A percentile compares a stretch with the other conserved stretches of the same genome.
Conservation (phyloP, 371 early-diverging fungal genomes). For the Dichotomocladium elegans region DNA sequence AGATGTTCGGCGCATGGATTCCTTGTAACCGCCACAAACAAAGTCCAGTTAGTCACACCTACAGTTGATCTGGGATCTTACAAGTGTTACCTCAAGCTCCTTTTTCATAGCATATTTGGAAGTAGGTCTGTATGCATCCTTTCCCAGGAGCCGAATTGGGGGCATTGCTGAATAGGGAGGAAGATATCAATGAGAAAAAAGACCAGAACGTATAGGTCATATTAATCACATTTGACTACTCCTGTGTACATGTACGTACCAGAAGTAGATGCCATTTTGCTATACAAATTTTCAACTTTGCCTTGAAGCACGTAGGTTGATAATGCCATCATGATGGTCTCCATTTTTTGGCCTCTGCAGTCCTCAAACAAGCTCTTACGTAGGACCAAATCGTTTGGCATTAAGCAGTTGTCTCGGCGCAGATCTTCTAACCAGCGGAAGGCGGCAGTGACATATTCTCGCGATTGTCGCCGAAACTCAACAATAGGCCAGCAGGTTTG, state of each 20-base stretch:
- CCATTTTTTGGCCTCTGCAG: conserved; percentile 29
- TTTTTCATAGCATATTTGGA: no score
- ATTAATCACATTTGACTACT: not conserved
- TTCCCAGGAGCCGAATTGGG: not conserved
- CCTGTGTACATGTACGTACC: not conserved
- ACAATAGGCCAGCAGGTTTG: conserved; percentile 39
- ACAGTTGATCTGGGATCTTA: no score
- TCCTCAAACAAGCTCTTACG: conserved; percentile 39
- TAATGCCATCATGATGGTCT: conserved; percentile 25
- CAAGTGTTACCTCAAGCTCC: no score
- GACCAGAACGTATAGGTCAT: not conserved
- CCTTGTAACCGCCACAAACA: no score
- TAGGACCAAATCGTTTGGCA: conserved; percentile 10
- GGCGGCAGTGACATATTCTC: conserved; percentile 28
- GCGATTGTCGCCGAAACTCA: conserved; percentile 24
- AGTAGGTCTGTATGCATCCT: not conserved
- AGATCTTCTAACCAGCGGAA: conserved; percentile 35
- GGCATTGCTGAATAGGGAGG: not conserved
- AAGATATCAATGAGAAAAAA: not conserved
- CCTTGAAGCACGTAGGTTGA: conserved; percentile 20
- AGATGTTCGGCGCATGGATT: no score
- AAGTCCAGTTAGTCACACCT: no score
- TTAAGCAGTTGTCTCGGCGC: not conserved
- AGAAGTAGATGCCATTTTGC: not conserved
- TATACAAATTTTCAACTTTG: not conserved